Evolutionary conservation across 352 stramenopile species (phyloP), one percentile per base, ranked within the genome.

Genomic region (Pythium plurisporium): DNA sequence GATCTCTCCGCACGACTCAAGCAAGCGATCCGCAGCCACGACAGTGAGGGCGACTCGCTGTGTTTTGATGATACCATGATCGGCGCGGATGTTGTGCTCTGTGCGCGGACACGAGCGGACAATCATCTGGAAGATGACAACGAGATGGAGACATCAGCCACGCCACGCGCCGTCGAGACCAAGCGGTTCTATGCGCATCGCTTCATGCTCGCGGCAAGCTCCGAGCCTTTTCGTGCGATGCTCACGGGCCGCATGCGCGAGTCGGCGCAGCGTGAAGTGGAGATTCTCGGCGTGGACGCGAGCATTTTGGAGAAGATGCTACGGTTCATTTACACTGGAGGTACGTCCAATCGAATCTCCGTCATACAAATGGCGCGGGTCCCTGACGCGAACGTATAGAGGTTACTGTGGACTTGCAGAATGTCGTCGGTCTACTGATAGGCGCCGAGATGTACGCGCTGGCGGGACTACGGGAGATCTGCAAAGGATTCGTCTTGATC

Each of bases 361-460:
- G 22, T 51, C 2, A 9, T 51, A 4, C 7, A 36, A 42, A 8
- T 43, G 0, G 30, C 1, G 51, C 15, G 42, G 29, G 22, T 22
- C 1, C 3, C 22, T 26, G 11, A 22, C 14, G n/a, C 36, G 7
- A 31, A 37, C 5, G 25, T 36, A 1, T 27, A 85, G 78, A 94
- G 36, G 82, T 94, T 27, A 82, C 82, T 23, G 50, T 93, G 45
- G 70, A 82, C 46, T 65, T 90, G 19, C 73, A 87, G 14, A 91
- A 76, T 54, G 81, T 93, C 41, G 45, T 94, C 20, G 81, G 79
- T 7, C 59, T 89, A n/a, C 55, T 93, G 34, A 82, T 90, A 7
- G 80, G 82, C 0, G 72, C 85, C 1, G 85, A 94, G 50, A 91
- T 94, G 79, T 94, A 93, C 48, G 85, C 90, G 57, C 60, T 94